Conservation (phyloP, 2,329 filamentous ascomycete genomes). For the Monosporascus sp. region DNA sequence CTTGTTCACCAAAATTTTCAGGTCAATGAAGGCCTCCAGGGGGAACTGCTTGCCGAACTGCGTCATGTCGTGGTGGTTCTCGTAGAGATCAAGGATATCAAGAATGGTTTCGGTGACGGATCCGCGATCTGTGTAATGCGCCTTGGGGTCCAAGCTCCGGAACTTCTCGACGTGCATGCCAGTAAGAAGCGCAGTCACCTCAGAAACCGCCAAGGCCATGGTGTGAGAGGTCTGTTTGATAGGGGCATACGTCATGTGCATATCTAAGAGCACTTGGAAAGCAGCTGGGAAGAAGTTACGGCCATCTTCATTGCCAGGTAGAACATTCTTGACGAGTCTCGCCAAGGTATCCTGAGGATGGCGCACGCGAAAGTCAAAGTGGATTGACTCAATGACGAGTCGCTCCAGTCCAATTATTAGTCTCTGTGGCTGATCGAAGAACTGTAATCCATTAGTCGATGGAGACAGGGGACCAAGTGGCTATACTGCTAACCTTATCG, state of each 20-base stretch:
- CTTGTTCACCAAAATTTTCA: constrained; percentile 82
- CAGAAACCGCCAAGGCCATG: constrained; percentile 75
- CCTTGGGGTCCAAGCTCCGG: constrained; percentile 42
- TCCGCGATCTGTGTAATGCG: constrained; percentile 41
- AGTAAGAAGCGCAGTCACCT: constrained; percentile 69
- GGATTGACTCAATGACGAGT: constrained; percentile 84
- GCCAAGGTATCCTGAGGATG: constrained; percentile 81
- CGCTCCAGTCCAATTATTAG: constrained; percentile 86
- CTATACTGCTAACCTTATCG: constrained; percentile 60
- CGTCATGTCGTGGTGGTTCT: constrained; percentile 71
- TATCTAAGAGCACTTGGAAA: constrained; percentile 78
- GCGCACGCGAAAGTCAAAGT: constrained; percentile 88
- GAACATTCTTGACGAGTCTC: constrained; percentile 65
- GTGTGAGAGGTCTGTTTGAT: constrained; percentile 85
- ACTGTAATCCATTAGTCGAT: constrained; percentile 38
- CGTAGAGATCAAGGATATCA: constrained; percentile 88
- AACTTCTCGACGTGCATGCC: constrained; percentile 48
- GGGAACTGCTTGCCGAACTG: constrained; percentile 68
- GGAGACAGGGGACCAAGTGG: not conserved
- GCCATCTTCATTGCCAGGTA: constrained; percentile 38
- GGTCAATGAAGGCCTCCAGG: constrained; percentile 73
- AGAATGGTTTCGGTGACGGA: constrained; percentile 72
- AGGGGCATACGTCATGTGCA: constrained; percentile 89
- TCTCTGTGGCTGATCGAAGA: constrained; percentile 74
- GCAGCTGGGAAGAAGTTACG: constrained; percentile 60